Percentiles rank a stretch among this genome's conserved stretches.
Evolutionary conservation across 1,284 basidiomycete species (phyloP).

Genomic region (Ceratobasidium sp.): DNA sequence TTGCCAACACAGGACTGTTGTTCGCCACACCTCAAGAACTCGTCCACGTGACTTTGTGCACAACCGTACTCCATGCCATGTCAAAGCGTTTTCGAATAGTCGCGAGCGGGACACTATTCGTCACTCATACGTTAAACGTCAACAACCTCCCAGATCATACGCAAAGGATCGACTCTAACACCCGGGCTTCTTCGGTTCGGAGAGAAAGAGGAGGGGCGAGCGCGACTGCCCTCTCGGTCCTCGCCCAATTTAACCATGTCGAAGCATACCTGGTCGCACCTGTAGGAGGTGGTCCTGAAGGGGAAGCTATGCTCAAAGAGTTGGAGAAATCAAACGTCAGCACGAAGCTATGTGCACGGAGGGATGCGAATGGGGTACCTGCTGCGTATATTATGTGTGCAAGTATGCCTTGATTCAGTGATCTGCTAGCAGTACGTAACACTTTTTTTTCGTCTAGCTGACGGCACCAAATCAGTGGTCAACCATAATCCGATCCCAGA

Average conservation of each 20-base stretch:
- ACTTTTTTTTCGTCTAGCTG: constrained; percentile 53
- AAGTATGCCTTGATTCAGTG: background rate
- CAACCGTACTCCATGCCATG: constrained; percentile 15
- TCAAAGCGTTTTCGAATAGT: constrained; percentile 66
- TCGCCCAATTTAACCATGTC: constrained; percentile 69
- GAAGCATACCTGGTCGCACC: constrained; percentile 75
- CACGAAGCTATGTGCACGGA: constrained; percentile 74
- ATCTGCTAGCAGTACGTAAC: background rate
- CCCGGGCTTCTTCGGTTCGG: constrained; percentile 72
- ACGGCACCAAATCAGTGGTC: constrained; percentile 64
- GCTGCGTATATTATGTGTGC: constrained; percentile 72
- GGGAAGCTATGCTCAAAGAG: constrained; percentile 63
- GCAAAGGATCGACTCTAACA: constrained; percentile 48
- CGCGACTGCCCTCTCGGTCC: constrained; percentile 68
- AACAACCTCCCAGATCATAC: constrained; percentile 65
- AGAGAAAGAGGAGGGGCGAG: constrained; percentile 73
- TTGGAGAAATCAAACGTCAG: constrained; percentile 70
- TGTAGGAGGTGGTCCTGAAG: constrained; percentile 73
- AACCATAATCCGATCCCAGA: constrained; percentile 86
- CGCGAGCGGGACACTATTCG: constrained; percentile 76
- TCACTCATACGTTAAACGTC: constrained; percentile 70
- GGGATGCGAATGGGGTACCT: constrained; percentile 72
- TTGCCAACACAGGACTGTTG: too few relatives aligned
- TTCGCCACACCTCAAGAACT: too few relatives aligned
- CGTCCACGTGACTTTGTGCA: background rate